A percentile compares a stretch with the other conserved stretches of the same genome.
These are phyloP conservation scores for Penicillium silybi DNA, from an alignment of 495 filamentous ascomycete genomes.

Conservation along the genomic window DNA sequence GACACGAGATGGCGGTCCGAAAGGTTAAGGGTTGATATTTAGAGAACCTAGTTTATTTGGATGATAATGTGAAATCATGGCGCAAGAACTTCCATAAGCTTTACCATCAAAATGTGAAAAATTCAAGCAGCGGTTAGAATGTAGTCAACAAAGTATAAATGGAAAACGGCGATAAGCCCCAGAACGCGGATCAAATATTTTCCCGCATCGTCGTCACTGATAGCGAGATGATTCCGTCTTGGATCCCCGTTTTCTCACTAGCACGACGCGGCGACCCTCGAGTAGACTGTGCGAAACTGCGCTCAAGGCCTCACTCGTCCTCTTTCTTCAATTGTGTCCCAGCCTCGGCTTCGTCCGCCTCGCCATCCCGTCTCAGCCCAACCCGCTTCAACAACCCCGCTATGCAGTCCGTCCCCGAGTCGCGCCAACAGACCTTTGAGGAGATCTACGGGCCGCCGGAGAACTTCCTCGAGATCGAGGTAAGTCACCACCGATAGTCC, in stretches of 20 bases:
- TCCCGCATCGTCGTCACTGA: constrained; percentile 7
- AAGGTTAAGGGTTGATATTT: too few relatives aligned
- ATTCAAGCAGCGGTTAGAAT: neutral
- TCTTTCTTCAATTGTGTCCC: neutral
- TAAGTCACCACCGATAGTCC: constrained; percentile 31
- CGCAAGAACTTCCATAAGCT: neutral
- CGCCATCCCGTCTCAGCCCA: neutral
- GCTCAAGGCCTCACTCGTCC: neutral
- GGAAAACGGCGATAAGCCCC: constrained; percentile 9
- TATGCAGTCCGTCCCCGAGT: constrained; percentile 80
- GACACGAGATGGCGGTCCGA: too few relatives aligned
- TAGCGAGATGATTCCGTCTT: constrained; percentile 9
- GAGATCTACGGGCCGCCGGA: constrained; percentile 98
- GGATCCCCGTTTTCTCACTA: constrained; percentile 3
- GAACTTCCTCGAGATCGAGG: constrained; percentile 98
- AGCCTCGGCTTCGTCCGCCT: neutral
- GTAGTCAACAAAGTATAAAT: neutral
- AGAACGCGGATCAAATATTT: constrained; percentile 14
- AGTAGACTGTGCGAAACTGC: neutral
- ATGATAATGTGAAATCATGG: too few relatives aligned
- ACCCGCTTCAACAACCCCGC: constrained; percentile 14
- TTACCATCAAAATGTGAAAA: neutral
- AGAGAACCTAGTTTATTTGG: too few relatives aligned
- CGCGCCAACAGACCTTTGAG: constrained; percentile 90
- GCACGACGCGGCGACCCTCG: constrained; percentile 1